Evolutionary conservation across 2,329 filamentous ascomycete genomes (phyloP).

Genomic region (Phaeosphaeria sp.): DNA sequence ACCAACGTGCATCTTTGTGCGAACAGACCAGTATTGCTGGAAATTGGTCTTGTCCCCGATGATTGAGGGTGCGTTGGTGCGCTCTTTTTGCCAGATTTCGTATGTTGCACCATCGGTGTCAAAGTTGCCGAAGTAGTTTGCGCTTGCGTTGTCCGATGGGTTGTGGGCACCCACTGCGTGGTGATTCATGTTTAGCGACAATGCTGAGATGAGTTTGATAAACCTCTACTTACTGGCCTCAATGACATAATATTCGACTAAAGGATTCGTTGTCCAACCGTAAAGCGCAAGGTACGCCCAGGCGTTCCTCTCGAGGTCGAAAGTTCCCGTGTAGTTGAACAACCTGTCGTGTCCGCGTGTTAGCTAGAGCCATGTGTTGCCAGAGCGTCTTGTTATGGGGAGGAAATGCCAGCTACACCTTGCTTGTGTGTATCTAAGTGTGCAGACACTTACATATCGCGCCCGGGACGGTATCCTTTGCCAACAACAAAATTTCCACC

Average conservation of each 20-base stretch:
- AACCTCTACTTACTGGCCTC: conserved; percentile 1
- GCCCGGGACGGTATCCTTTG: conserved; percentile 10
- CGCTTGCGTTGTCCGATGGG: conserved; percentile 8
- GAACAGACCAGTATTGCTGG: conserved; percentile 3
- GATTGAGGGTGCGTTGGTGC: conserved; percentile 1
- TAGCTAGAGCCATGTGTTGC: neutral
- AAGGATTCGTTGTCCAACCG: conserved; percentile 1
- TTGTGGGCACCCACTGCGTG: conserved; percentile 10
- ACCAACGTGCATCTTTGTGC: conserved; percentile 2
- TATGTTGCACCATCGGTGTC: conserved; percentile 1
- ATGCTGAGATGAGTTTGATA: neutral
- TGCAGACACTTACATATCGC: conserved; percentile 10
- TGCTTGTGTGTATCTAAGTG: too few relatives aligned
- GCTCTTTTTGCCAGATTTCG: conserved; percentile 6
- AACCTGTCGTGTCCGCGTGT: neutral
- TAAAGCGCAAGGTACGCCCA: conserved; percentile 2
- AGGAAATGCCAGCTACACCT: too few relatives aligned
- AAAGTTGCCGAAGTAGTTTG: neutral
- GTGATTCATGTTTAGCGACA: neutral
- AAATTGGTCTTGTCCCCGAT: neutral
- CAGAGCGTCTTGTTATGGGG: too few relatives aligned
- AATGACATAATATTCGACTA: conserved; percentile 4
- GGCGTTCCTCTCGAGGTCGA: neutral
- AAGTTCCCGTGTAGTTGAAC: conserved; percentile 1
- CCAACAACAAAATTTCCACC: conserved; percentile 13